Evolutionary conservation across 2,329 filamentous ascomycete genomes (phyloP).

Genomic region (Aspergillus uvarum): DNA sequence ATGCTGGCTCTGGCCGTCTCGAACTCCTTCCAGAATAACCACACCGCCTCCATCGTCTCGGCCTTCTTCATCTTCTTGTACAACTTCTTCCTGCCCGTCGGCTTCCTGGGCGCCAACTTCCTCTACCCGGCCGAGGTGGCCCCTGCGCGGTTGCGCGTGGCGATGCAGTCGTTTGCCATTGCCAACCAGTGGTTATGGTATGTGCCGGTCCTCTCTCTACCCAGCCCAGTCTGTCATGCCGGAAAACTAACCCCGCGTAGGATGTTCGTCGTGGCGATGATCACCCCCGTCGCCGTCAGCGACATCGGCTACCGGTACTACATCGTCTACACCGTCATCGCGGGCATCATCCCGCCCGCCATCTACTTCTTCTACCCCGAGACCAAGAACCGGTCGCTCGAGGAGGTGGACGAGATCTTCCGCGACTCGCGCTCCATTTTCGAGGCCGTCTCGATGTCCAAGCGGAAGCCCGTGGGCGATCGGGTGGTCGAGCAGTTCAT

Average conservation of each 20-base stretch:
- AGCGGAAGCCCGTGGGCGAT: neutral
- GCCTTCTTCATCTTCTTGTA: conserved; percentile 22
- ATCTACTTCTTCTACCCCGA: conserved; percentile 26
- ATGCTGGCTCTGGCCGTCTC: conserved; percentile 20
- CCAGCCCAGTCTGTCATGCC: neutral
- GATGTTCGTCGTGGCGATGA: conserved; percentile 23
- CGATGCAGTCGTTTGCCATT: conserved; percentile 16
- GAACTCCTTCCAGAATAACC: conserved; percentile 12
- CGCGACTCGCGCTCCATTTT: conserved; percentile 16
- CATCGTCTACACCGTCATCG: conserved; percentile 21
- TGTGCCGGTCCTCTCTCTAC: neutral
- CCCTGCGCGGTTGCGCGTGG: conserved; percentile 19
- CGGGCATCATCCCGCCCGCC: conserved; percentile 8
- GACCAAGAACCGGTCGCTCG: conserved; percentile 21
- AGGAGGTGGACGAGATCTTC: conserved; percentile 21
- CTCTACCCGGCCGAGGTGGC: conserved; percentile 23
- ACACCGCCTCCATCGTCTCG: conserved; percentile 10
- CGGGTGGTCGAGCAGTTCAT: neutral
- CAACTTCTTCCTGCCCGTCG: conserved; percentile 23
- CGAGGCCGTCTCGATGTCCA: conserved; percentile 11
- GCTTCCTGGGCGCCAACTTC: conserved; percentile 22
- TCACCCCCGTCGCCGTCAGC: conserved; percentile 21
- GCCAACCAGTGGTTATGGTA: conserved; percentile 21
- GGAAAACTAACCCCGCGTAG: conserved; percentile 5
- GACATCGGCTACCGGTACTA: conserved; percentile 21